Evolutionary conservation across 495 filamentous ascomycete species (phyloP).

Genomic region (Corynascus novoguineensis): DNA sequence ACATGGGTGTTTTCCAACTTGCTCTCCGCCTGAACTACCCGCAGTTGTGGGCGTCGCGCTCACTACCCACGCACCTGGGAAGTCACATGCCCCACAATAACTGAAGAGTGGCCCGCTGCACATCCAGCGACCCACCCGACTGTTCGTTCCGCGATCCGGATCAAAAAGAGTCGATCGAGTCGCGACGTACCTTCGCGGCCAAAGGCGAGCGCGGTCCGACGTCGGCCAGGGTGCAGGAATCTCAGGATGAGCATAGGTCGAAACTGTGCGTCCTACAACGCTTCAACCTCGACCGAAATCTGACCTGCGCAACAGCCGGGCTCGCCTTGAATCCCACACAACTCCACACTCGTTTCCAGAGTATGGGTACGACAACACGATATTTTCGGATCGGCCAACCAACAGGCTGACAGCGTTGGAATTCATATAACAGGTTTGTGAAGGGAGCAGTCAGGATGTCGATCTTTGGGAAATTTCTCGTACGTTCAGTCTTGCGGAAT

Average conservation of each 20-base stretch:
- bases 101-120: background rate
- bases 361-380: conserved; percentile 26
- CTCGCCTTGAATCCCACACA: conserved; percentile 18
- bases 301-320: conserved; percentile 10
- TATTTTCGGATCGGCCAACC: background rate
- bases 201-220: background rate
- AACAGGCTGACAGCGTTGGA: conserved; percentile 7
- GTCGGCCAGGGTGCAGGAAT: background rate
- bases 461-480: accelerated
- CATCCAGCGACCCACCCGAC: conserved; percentile 5
- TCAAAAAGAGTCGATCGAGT: conserved; percentile 1
- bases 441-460: conserved; percentile 22
- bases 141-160: background rate
- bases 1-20: too few species aligned
- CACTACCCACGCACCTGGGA: too few species aligned
- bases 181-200: background rate
- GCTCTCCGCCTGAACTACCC: background rate
- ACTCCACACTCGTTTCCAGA: conserved; percentile 27
- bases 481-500: background rate
- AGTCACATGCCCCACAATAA: conserved; percentile 6
- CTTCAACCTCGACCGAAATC: background rate
- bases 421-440: conserved; percentile 15
- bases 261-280: background rate
- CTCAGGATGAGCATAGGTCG: conserved; percentile 22
- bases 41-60: background rate